phyloP scores from a whole-genome alignment of 2,329 filamentous ascomycete species.

The Pseudogymnoascus sp. region DNA sequence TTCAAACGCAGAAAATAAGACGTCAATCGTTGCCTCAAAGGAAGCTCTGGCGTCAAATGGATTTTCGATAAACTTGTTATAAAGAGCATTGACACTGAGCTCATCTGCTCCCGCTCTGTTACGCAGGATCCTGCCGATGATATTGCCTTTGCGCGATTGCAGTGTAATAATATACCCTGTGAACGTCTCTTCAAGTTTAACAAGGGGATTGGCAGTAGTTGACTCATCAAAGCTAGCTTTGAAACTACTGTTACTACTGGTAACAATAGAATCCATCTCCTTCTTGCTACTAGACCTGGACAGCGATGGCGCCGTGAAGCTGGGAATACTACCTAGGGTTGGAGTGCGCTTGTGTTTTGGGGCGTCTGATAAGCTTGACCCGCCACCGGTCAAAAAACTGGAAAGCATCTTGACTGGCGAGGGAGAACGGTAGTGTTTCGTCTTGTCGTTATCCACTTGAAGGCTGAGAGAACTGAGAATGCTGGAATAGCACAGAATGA shows the following conservation, averaged over 20 bases:
- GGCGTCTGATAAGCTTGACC: conserved; percentile 38
- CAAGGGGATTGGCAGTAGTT: conserved; percentile 57
- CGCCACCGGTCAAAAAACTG: conserved; percentile 64
- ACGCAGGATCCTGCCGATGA: conserved; percentile 70
- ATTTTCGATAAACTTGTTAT: conserved; percentile 80
- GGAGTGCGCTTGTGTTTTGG: conserved; percentile 30
- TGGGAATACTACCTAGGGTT: conserved; percentile 38
- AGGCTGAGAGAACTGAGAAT: conserved; percentile 65
- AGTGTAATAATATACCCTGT: conserved; percentile 76
- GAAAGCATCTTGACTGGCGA: conserved; percentile 89
- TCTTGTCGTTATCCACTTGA: conserved; percentile 56
- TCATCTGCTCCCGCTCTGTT: conserved; percentile 67
- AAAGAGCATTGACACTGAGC: conserved; percentile 78
- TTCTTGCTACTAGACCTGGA: conserved; percentile 27
- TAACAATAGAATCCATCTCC: not conserved
- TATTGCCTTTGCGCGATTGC: conserved; percentile 79
- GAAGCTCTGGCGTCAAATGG: conserved; percentile 71
- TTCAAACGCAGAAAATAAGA: conserved; percentile 86
- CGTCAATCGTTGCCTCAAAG: conserved; percentile 70
- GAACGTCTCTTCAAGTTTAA: conserved; percentile 77
- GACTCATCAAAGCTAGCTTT: conserved; percentile 44
- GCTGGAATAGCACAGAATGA: conserved; percentile 74
- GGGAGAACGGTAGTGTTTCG: conserved; percentile 64
- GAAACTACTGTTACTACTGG: conserved; percentile 28
- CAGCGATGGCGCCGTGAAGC: conserved; percentile 30